Evolutionary conservation across 176 grass and related monocot genomes (phyloP), one percentile per base, ranked within the genome.

Genomic region (Coix lacrymajobi): DNA sequence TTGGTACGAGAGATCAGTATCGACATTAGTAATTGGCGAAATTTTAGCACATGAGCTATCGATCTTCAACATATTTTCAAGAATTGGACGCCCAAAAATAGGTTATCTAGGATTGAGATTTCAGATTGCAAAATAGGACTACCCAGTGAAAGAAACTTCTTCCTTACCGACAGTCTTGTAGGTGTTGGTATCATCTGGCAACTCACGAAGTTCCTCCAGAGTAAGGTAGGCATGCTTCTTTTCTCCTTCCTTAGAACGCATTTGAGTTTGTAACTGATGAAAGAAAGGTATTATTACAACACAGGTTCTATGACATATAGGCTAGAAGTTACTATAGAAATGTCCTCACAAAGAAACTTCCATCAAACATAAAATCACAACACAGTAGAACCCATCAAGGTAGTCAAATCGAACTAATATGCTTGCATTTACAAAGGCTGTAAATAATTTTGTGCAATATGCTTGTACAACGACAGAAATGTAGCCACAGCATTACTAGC

Each of bases 221-320:
- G 92, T 98, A 45, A 98, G 89, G 84, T 95, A 92, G 15, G 96
- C 93, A 37, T 89, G 86, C 84, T 98, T 98, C 72, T 93, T 98
- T 85, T 98, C 96, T 12, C 85, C 85, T 85, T 98, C 92, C 78
- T 98, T 98, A 52, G 87, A 66, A 65, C 85, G 88, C 90, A 98
- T 93, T 80, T 91, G 91, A 89, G 75, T 80, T 72, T 95, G 92
- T 52, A 95, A 71, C 96, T 95, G 83, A 81, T 46, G 84, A 71
- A 77, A 81, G 41, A 90, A 72, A 69, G 37, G 19, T 62, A 85
- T 30, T 20, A 24, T 77, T 77, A 76, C 17, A 77, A 65, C 15
- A 78, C 16, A 71, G 73, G 22, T 37, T 68, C 26, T 76, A 45
- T 28, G 19, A 29, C 11, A 8, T 37, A 70, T 44, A 65, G 8